A percentile compares a stretch with the other conserved stretches of the same genome.
Evolutionary conservation across 768 basidiomycete genomes (phyloP).

Genomic region (Trametes villosa): DNA sequence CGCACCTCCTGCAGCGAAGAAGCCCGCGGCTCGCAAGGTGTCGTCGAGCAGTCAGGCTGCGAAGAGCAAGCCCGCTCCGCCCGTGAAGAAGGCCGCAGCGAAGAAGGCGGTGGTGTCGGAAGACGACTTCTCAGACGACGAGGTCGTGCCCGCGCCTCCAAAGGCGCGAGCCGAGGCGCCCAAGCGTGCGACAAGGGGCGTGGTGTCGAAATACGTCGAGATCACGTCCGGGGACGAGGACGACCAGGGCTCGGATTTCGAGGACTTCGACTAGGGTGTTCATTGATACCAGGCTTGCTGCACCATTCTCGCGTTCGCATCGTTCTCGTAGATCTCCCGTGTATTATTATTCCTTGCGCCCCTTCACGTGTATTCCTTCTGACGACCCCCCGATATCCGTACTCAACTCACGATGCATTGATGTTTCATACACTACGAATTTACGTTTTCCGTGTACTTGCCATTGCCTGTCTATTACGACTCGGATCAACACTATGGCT

Average conservation of each 20-base stretch:
- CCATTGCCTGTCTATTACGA: too few species aligned
- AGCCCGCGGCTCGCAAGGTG: slow-evolving; percentile 33
- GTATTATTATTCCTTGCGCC: slow-evolving; percentile 11
- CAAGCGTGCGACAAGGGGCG: slow-evolving; percentile 51
- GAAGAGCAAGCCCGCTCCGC: slow-evolving; percentile 24
- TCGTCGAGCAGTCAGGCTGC: slow-evolving; percentile 21
- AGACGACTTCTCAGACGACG: slow-evolving; percentile 49
- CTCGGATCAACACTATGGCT: background rate
- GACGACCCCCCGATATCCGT: slow-evolving; percentile 14
- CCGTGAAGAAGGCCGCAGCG: slow-evolving; percentile 51
- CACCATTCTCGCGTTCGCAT: background rate
- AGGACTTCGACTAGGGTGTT: slow-evolving; percentile 31
- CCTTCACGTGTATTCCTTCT: slow-evolving; percentile 2
- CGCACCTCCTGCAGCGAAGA: slow-evolving; percentile 39
- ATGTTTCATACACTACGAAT: slow-evolving; percentile 13
- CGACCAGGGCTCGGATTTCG: slow-evolving; percentile 34
- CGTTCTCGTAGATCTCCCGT: background rate
- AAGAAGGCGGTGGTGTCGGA: slow-evolving; percentile 46
- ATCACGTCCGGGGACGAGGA: slow-evolving; percentile 46
- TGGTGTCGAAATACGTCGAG: slow-evolving; percentile 51
- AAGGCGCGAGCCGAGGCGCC: slow-evolving; percentile 48
- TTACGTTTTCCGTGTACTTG: background rate
- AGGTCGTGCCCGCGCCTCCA: slow-evolving; percentile 46
- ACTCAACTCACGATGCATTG: slow-evolving; percentile 10
- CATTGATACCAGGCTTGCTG: background rate